phyloP scores from a whole-genome alignment of 257 asterid species.

The Leonotis leonurus region DNA sequence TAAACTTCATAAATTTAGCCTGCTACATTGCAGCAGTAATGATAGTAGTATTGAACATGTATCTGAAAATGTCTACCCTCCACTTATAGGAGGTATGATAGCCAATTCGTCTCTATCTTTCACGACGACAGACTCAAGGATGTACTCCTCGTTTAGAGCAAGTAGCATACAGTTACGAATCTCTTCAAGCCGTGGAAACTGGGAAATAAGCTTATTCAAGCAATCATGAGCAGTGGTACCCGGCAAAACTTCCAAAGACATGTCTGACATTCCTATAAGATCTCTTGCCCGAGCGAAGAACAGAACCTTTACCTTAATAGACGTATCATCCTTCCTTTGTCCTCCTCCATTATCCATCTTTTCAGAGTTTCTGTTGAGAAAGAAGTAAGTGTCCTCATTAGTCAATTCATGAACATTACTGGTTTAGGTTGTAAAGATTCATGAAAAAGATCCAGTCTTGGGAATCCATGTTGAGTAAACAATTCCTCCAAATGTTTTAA shows the following conservation, averaged over 20 bases:
- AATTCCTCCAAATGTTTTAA: too few species aligned
- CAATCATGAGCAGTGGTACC: constrained; percentile 70
- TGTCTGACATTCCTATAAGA: constrained; percentile 58
- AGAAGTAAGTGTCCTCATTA: too few species aligned
- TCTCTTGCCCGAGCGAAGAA: constrained; percentile 90
- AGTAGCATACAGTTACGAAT: constrained; percentile 79
- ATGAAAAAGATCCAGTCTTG: too few species aligned
- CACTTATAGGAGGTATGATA: constrained; percentile 94
- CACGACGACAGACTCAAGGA: constrained; percentile 49
- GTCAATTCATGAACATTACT: too few species aligned
- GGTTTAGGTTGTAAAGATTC: too few species aligned
- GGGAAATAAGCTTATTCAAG: constrained; percentile 49
- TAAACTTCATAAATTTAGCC: too few species aligned
- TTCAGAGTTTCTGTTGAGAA: too few species aligned
- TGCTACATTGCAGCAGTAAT: too few species aligned
- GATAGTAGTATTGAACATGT: too few species aligned
- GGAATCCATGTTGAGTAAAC: too few species aligned
- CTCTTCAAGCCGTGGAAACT: constrained; percentile 72
- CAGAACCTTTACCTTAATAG: constrained; percentile 54
- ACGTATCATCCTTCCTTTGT: too few species aligned
- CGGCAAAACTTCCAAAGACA: constrained; percentile 48
- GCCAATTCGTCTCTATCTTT: constrained; percentile 83
- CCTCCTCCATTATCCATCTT: constrained; percentile 19
- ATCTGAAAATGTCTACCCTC: constrained; percentile 68
- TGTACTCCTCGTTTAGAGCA: constrained; percentile 76